Percentiles rank a stretch among this genome's conserved stretches.
These are phyloP conservation scores for Emmonsiellopsis sp. DNA, from an alignment of 2,329 filamentous ascomycete species.

Conservation along the genomic window DNA sequence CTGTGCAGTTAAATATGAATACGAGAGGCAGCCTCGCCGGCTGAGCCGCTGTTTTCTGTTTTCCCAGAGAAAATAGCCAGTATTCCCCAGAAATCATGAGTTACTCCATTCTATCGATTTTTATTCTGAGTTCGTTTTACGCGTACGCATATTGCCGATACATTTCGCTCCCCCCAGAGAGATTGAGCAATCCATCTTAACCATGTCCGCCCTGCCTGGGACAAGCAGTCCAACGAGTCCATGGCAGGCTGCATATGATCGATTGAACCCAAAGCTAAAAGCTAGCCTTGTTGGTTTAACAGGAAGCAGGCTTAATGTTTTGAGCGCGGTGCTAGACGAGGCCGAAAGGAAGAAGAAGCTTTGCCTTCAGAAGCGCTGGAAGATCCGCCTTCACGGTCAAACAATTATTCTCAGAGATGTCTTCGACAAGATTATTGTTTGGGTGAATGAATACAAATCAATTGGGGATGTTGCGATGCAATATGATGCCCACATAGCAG, in stretches of 20 bases:
- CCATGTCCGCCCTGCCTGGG: neutral
- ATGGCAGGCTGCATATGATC: neutral
- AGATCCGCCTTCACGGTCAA: neutral
- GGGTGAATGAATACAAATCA: slow-evolving; percentile 19
- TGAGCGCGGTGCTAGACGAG: neutral
- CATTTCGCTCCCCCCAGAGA: no score
- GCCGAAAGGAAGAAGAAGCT: neutral
- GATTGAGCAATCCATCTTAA: neutral
- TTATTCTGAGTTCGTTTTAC: no score
- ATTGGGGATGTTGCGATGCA: slow-evolving; percentile 19
- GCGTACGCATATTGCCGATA: no score
- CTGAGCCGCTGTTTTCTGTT: no score
- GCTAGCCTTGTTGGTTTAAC: neutral
- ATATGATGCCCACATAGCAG: no score
- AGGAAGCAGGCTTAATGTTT: neutral
- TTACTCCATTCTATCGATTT: no score
- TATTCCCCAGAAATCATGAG: no score
- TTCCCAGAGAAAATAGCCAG: no score
- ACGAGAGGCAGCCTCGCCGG: no score
- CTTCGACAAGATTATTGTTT: slow-evolving; percentile 9
- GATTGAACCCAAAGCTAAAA: neutral
- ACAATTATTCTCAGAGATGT: slow-evolving; percentile 4
- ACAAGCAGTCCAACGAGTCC: neutral
- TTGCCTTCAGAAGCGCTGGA: slow-evolving; percentile 5
- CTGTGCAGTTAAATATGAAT: no score